A percentile compares a stretch with the other conserved stretches of the same genome.
These are phyloP conservation scores for Microbotryum scabiosae DNA, from an alignment of 1,284 basidiomycete species.

Conservation along the genomic window DNA sequence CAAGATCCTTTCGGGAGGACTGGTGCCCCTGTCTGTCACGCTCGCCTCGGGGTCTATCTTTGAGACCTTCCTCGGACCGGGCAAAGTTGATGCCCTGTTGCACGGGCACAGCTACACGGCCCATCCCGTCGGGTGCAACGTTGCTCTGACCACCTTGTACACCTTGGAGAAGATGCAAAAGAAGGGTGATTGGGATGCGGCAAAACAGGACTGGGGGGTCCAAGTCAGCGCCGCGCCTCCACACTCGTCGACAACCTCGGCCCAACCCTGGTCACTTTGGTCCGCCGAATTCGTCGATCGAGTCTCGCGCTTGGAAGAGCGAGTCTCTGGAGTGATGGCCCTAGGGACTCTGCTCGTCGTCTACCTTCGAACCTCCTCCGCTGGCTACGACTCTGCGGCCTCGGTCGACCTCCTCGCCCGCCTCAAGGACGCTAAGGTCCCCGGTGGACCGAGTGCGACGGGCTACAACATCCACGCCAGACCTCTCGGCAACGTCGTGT, in stretches of 20 bases:
- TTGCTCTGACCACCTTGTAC: conserved; percentile 71
- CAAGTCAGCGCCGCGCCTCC: not conserved
- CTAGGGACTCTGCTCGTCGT: conserved; percentile 81
- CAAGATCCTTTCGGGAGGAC: conserved; percentile 88
- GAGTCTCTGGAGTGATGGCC: conserved; percentile 70
- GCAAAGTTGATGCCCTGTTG: conserved; percentile 75
- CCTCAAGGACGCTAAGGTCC: conserved; percentile 9
- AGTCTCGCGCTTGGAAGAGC: conserved; percentile 50
- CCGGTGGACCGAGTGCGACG: conserved; percentile 26
- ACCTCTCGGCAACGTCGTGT: conserved; percentile 84
- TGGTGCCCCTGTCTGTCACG: conserved; percentile 78
- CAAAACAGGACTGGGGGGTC: conserved; percentile 47
- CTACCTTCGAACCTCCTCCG: conserved; percentile 56
- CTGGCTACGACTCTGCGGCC: conserved; percentile 67
- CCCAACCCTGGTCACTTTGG: conserved; percentile 75
- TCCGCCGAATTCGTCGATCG: conserved; percentile 58
- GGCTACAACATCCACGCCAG: conserved; percentile 71
- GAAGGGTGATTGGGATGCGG: conserved; percentile 51
- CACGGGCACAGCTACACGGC: conserved; percentile 96
- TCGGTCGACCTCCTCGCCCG: conserved; percentile 52
- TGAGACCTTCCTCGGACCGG: conserved; percentile 62
- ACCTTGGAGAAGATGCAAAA: conserved; percentile 49
- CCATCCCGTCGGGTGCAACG: conserved; percentile 81
- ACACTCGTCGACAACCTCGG: not conserved
- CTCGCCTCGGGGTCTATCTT: conserved; percentile 74